phyloP scores from a whole-genome alignment of 2,329 filamentous ascomycete species.

The Raffaelea albimanens region DNA sequence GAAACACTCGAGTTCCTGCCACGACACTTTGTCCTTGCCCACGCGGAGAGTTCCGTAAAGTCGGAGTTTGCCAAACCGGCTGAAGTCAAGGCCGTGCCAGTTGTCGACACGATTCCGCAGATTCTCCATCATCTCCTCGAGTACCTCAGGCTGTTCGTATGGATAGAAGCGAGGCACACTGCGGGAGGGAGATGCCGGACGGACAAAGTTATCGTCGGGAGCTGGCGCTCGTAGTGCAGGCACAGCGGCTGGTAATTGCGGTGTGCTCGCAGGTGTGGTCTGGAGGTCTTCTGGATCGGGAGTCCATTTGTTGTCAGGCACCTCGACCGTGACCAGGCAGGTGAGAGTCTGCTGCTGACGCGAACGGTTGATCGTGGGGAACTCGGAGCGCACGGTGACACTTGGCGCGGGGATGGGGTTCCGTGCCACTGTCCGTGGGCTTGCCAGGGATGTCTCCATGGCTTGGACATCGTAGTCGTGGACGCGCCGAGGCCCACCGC shows the following conservation, averaged over 20 bases:
- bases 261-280: slow-evolving; percentile 29
- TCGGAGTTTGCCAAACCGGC: slow-evolving; percentile 83
- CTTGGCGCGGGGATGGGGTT: slow-evolving; percentile 86
- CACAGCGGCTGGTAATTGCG: slow-evolving; percentile 24
- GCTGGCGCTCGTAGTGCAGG: neutral
- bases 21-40: slow-evolving; percentile 90
- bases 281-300: slow-evolving; percentile 75
- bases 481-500: slow-evolving; percentile 55
- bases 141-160: slow-evolving; percentile 64
- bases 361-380: slow-evolving; percentile 84
- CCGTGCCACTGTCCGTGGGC: slow-evolving; percentile 60
- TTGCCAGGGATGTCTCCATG: slow-evolving; percentile 79
- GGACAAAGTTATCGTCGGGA: slow-evolving; percentile 43
- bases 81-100: slow-evolving; percentile 94
- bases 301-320: slow-evolving; percentile 84
- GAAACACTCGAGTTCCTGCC: slow-evolving; percentile 97
- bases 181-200: slow-evolving; percentile 50
- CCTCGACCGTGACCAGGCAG: slow-evolving; percentile 87
- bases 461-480: slow-evolving; percentile 95
- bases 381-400: slow-evolving; percentile 94
- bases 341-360: slow-evolving; percentile 92
- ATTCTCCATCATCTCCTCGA: slow-evolving; percentile 80
- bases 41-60: slow-evolving; percentile 85
- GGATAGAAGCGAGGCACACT: slow-evolving; percentile 53
- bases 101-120: slow-evolving; percentile 87